Conservation (phyloP, 73 alveolate genomes). For the Stentor coeruleus region DNA sequence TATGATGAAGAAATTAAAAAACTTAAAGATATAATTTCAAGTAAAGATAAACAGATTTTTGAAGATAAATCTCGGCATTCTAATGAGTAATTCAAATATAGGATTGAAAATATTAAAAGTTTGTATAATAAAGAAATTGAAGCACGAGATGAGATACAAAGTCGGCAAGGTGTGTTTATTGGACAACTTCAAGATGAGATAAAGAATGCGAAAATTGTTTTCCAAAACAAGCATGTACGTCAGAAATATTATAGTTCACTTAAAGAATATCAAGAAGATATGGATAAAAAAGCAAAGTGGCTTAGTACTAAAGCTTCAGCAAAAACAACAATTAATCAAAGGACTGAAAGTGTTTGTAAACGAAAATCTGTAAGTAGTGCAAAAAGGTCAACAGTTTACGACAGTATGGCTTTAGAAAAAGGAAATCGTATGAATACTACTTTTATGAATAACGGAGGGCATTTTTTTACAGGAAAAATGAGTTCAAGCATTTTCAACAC, state of each 20-base stretch:
- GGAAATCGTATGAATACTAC: no score
- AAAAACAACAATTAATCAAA: no score
- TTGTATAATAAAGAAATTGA: background rate
- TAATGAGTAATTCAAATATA: background rate
- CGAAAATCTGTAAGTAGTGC: no score
- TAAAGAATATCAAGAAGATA: constrained; percentile 3
- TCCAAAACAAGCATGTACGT: background rate
- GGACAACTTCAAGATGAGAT: background rate
- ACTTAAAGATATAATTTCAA: background rate
- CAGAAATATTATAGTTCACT: background rate
- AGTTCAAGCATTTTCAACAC: no score
- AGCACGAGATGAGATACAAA: background rate
- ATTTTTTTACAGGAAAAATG: no score
- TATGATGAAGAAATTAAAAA: background rate
- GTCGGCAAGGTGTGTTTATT: constrained; percentile 4
- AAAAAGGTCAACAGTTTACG: no score
- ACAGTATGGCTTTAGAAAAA: no score
- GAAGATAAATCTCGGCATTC: background rate
- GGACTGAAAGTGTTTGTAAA: no score
- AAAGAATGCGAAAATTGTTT: background rate
- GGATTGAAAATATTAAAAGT: background rate
- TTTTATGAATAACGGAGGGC: no score
- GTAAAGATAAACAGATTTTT: background rate
- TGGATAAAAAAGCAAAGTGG: no score
- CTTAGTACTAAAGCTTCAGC: no score